Percentiles rank a stretch among this genome's conserved stretches.
phyloP scores from a whole-genome alignment of 1,139 yeast genomes.

The Wickerhamiella infanticola region DNA sequence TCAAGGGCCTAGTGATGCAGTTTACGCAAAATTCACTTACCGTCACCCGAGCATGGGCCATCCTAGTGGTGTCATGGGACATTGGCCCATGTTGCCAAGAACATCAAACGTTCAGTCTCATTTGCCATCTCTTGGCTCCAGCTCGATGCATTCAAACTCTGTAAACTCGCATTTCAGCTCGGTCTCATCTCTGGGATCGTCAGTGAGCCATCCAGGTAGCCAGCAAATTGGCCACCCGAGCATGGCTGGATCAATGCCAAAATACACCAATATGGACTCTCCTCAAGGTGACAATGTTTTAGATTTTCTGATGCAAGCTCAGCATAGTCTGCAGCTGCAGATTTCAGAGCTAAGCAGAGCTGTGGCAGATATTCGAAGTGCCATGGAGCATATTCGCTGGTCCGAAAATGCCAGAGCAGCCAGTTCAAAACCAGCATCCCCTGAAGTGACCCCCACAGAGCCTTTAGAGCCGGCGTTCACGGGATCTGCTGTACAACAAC shows the following conservation, averaged over 20 bases:
- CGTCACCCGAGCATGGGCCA: background rate
- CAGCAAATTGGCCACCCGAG: background rate
- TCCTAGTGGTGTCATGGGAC: background rate
- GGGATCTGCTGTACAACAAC: too few relatives aligned
- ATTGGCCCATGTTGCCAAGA: background rate
- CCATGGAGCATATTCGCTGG: background rate
- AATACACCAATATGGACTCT: background rate
- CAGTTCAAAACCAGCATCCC: too few relatives aligned
- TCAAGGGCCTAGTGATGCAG: background rate
- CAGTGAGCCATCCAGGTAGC: background rate
- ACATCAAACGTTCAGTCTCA: background rate
- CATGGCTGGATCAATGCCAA: background rate
- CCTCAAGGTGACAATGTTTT: background rate
- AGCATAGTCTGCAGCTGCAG: background rate
- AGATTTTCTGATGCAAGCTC: background rate
- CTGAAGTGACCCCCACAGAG: too few relatives aligned
- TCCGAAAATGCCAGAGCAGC: too few relatives aligned
- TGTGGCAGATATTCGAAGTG: background rate
- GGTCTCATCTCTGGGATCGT: background rate
- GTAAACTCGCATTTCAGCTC: background rate
- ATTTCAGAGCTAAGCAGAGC: background rate
- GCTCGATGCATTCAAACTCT: background rate
- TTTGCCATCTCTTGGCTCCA: background rate
- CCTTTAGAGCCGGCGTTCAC: too few relatives aligned
- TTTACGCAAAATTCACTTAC: background rate